Base-by-base conservation (phyloP, 495 filamentous ascomycete species). In the Xanthoparmelia taractica region DNA sequence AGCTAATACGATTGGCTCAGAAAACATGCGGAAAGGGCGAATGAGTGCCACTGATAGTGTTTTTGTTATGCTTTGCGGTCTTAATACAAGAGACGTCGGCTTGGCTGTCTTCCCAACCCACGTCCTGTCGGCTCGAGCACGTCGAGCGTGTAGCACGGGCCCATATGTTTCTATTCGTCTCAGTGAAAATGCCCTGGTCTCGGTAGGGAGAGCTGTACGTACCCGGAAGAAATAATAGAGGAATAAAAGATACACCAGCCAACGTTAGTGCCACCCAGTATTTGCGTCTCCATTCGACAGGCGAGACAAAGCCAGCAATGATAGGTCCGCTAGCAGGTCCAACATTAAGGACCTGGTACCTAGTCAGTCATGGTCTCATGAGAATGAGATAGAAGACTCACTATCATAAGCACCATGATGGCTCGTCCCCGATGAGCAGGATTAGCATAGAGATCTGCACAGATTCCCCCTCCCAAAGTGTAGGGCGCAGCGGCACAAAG, bases 1-100 rank as follows among this genome's bases (percentile, higher is more conserved):
- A 25, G 80, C 79, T 37, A 79, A 73, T 23, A 87, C 79, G 15
- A 86, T 71, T n/a, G 79, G 75, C 68, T 86, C 84, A 23, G 73
- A 73, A 61, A 86, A 74, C 75, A 86, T 81, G 2, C 77, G 67
- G 25, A 85, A 65, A 1, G 84, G 84, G 25, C 83, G 66, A 5
- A 78, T 78, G 10, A 82, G 60, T 8, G 76, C 71, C 5, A 74
- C 73, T 23, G 40, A 43, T 29, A 41, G 20, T 0, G 37, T 59
- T 38, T 33, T 40, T 23, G 2, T 55, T 13, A 29, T 23, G 29
- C 11, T 48, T 23, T 62, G 41, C 48, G 23, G 37, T 1, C 34
- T 40, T 5, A 31, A n/a, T 50, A 40, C 29, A 27, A 29, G 59
- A 36, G 48, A 23, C 25, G 47, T 23, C 36, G 29, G 40, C 20